Base-by-base conservation (phyloP, 768 basidiomycete species). In the Trametes elegans region DNA sequence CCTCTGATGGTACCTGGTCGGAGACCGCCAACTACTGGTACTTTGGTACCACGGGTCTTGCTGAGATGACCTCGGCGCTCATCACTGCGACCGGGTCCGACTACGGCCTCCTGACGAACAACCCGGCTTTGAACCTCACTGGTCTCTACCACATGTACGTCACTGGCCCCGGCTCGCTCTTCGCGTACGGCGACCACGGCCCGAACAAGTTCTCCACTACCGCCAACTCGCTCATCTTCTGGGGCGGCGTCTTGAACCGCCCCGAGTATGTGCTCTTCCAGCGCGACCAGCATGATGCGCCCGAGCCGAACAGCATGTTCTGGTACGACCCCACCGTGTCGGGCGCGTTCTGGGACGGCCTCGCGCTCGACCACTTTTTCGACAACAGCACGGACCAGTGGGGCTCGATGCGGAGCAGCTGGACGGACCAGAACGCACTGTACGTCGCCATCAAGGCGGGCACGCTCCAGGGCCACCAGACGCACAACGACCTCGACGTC, bases 21-120 rank as follows among this genome's bases (percentile, higher is more conserved):
- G 96, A 99, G 72, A 97, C 93, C 0, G 78, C 90, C 31, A 92
- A 98, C 71, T 96, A 93, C 65, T 93, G 91, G 90, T 92, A 90
- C 71, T 97, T 96, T 62, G 94, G 93, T 66, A 90, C 86, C 35
- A 94, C 91, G 13, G 92, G 84, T 13, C 87, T 88, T 63, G 92
- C 92, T 5, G 93, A 98, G 73, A 84, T 98, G 87, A 66, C 86
- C 2, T 82, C 92, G 2, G 81, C 91, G 7, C 81, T 99, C 46
- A 67, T 86, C 11, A 83, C 89, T 10, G 94, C 96, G 6, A 90
- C 93, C 16, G 96, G 96, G 40, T 86, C 85, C 39, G 76, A 88
- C 66, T 88, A 83, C 62, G 84, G 85, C 31, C 75, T 99, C 43
- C 75, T 92, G 51, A 70, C 73, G 47, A 70, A 71, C 59, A 96